phyloP scores from a whole-genome alignment of 1,139 yeast genomes.

The Scheffersomyces segobiensis region DNA sequence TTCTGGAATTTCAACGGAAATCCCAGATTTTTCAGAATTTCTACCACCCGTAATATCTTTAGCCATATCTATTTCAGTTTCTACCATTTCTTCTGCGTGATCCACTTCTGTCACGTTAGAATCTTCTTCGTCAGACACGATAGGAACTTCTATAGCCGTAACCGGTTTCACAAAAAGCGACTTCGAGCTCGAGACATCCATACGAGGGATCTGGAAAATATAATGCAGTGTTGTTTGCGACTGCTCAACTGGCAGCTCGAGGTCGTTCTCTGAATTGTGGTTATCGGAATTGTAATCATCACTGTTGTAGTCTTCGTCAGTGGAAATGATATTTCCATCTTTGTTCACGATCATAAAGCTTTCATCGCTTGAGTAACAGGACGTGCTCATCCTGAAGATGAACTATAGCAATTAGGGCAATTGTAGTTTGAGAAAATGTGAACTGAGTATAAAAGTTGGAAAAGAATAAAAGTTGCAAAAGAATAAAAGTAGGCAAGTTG shows the following conservation, averaged over 20 bases:
- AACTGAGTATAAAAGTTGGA: neutral
- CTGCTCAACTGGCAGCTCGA: neutral
- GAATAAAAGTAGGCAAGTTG: neutral
- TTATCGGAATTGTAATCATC: constrained; percentile 4
- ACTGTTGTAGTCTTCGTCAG: constrained; percentile 12
- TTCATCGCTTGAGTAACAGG: neutral
- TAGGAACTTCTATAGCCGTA: neutral
- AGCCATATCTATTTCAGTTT: neutral
- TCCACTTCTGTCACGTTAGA: neutral
- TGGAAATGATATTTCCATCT: constrained; percentile 11
- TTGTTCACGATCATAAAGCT: constrained; percentile 8
- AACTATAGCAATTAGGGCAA: neutral
- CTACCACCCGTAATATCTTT: neutral
- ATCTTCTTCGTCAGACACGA: neutral
- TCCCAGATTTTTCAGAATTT: neutral
- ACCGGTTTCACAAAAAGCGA: neutral
- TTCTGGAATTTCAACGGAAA: neutral
- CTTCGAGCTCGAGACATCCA: neutral
- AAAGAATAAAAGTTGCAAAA: neutral
- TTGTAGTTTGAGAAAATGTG: neutral
- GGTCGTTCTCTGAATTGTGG: neutral
- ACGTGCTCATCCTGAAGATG: neutral
- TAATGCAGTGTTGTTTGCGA: constrained; percentile 4
- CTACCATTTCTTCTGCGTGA: neutral
- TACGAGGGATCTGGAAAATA: constrained; percentile 10